Base-by-base conservation (phyloP, 1,284 basidiomycete genomes). In the Filobasidium uniguttulatum region DNA sequence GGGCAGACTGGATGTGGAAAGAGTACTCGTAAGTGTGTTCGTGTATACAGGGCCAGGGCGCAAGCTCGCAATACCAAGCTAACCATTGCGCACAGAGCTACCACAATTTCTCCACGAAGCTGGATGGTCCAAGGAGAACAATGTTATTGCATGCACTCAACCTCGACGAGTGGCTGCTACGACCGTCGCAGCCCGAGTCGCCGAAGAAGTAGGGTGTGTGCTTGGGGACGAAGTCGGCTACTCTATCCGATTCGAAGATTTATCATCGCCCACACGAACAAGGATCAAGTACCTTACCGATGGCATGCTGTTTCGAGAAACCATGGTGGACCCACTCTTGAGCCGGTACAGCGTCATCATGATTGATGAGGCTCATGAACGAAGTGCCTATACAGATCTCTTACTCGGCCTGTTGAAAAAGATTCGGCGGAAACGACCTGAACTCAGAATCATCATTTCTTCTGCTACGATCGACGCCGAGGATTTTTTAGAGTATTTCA, bases 1-100 rank as follows among this genome's bases (percentile, higher is more conserved):
- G 91, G 89, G 10, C 89, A 97, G 63, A 98, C 93, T 0, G 94
- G 93, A 3, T 94, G 86, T 52, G 93, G 94, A 51, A 98, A 98
- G 71, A 94, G 90, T 9, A 97, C 91, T 55, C 89, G 88, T 91
- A 58, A 65, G 81, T 74, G 19, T 20, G 3, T 12, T 2, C 8
- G 19, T 17, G 48, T 17, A n/a, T 25, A n/a, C n/a, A n/a, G n/a
- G n/a, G n/a, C 25, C 17, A 3, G 23, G 17, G 12, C 5, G 7
- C 35, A 26, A 41, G n/a, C 19, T 33, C 44, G 29, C 20, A 22
- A 19, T 43, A 6, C 12, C 47, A 12, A 26, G 25, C 37, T 46
- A 17, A 23, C 28, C 44, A 12, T 15, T 19, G 8, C 8, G 10
- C 9, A 31, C 61, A 88, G 89, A 97, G 67, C 76, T 99, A 47